Conservation (phyloP, 2,329 filamentous ascomycete genomes). For the Hymenoscyphus scutula region DNA sequence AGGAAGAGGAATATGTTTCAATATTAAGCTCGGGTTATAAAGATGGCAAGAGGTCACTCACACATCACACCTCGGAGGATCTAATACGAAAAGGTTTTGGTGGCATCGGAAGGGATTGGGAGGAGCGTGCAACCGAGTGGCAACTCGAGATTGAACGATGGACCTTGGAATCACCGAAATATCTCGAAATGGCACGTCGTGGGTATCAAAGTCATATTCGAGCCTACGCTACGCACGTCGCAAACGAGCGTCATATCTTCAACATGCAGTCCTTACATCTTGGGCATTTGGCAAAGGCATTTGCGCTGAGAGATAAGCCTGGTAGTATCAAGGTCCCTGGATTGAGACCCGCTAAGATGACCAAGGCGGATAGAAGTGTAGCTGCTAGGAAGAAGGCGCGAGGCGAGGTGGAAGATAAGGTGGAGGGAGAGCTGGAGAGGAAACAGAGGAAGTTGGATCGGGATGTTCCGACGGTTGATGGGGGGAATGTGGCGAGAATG, state of each 20-base stretch:
- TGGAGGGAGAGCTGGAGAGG: slow-evolving; percentile 36
- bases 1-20: slow-evolving; percentile 84
- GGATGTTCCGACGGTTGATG: slow-evolving; percentile 44
- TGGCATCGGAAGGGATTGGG: slow-evolving; percentile 53
- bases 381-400: slow-evolving; percentile 38
- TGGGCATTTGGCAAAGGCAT: slow-evolving; percentile 91
- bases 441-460: slow-evolving; percentile 39
- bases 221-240: slow-evolving; percentile 91
- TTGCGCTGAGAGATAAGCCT: slow-evolving; percentile 83
- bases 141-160: slow-evolving; percentile 66
- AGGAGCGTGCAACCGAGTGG: slow-evolving; percentile 64
- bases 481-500: slow-evolving; percentile 59
- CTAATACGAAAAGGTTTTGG: slow-evolving; percentile 65
- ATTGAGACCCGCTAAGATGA: slow-evolving; percentile 42
- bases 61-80: slow-evolving; percentile 61
- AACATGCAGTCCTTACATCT: slow-evolving; percentile 89
- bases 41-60: slow-evolving; percentile 62
- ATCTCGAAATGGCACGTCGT: slow-evolving; percentile 76
- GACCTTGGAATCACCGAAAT: slow-evolving; percentile 60
- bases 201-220: slow-evolving; percentile 91
- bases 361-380: slow-evolving; percentile 41
- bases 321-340: slow-evolving; percentile 67
- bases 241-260: slow-evolving; percentile 81
- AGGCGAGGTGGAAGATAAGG: slow-evolving; percentile 37
- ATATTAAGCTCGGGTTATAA: slow-evolving; percentile 42